phyloP scores from a whole-genome alignment of 805 yeast genomes.

The Candida alai region DNA sequence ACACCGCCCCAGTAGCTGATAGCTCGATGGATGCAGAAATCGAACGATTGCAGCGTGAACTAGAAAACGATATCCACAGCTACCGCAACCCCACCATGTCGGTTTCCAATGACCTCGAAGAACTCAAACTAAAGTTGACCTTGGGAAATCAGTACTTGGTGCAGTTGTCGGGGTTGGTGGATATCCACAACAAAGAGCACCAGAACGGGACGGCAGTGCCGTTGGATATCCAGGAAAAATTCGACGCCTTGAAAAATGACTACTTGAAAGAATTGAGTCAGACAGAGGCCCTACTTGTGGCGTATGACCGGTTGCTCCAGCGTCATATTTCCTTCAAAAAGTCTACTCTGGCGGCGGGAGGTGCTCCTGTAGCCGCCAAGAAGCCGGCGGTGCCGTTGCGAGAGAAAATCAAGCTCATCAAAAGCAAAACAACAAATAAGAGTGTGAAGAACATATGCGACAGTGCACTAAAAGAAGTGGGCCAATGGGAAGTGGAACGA shows the following conservation, averaged over 20 bases:
- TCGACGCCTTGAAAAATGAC: conserved; percentile 20
- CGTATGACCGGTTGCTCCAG: conserved; percentile 25
- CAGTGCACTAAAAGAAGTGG: conserved; percentile 13
- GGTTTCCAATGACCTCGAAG: not conserved
- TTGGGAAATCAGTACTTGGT: conserved; percentile 15
- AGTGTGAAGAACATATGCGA: conserved; percentile 19
- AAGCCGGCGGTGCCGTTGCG: conserved; percentile 10
- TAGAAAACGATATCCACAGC: conserved; percentile 7
- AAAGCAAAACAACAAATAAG: conserved; percentile 19
- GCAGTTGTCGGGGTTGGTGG: conserved; percentile 19
- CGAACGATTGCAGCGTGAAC: conserved; percentile 8
- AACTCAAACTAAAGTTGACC: conserved; percentile 3
- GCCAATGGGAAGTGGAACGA: not conserved
- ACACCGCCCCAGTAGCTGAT: not conserved
- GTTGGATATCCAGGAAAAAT: conserved; percentile 13
- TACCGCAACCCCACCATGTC: not conserved
- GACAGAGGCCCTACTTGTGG: conserved; percentile 25
- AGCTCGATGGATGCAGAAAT: conserved; percentile 7
- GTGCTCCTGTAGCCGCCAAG: conserved; percentile 6
- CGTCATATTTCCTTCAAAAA: conserved; percentile 21
- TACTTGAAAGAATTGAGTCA: conserved; percentile 26
- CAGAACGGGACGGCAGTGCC: conserved; percentile 4
- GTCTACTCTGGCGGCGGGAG: conserved; percentile 7
- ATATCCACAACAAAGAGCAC: conserved; percentile 13
- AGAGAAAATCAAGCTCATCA: conserved; percentile 19